Conservation (phyloP, 1,284 basidiomycete species). For the Somion occarium region DNA sequence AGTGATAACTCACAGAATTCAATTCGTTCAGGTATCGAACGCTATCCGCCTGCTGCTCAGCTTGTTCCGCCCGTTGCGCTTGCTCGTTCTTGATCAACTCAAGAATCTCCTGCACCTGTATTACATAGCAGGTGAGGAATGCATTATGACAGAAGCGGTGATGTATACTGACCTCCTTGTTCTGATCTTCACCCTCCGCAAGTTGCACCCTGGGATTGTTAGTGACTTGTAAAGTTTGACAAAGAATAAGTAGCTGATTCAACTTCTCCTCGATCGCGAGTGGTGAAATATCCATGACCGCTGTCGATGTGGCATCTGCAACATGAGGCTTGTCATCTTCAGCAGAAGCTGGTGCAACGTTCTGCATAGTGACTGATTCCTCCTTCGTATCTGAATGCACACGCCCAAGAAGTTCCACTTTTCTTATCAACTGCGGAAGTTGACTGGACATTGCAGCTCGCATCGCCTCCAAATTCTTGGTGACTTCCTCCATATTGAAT, state of each 20-base stretch:
- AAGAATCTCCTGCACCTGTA: conserved; percentile 41
- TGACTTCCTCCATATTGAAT: conserved; percentile 8
- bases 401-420: conserved; percentile 11
- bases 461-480: conserved; percentile 21
- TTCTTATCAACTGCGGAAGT: conserved; percentile 14
- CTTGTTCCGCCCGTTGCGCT: conserved; percentile 40
- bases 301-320: neutral
- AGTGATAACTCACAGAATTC: conserved; percentile 44
- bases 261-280: conserved; percentile 22
- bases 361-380: conserved; percentile 2
- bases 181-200: neutral
- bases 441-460: conserved; percentile 17
- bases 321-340: neutral
- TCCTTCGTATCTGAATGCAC: neutral
- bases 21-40: conserved; percentile 72
- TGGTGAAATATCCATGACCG: conserved; percentile 8
- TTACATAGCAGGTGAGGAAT: neutral
- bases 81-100: conserved; percentile 41
- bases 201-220: neutral
- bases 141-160: too few species aligned
- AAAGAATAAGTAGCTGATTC: conserved; percentile 20
- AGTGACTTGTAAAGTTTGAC: conserved; percentile 3
- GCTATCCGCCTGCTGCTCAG: conserved; percentile 63
- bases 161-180: neutral
- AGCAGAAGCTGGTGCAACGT: neutral